These are phyloP conservation scores for Zhuliangozyma blackwelliae DNA, from an alignment of 1,139 yeast genomes.

Conservation along the genomic window DNA sequence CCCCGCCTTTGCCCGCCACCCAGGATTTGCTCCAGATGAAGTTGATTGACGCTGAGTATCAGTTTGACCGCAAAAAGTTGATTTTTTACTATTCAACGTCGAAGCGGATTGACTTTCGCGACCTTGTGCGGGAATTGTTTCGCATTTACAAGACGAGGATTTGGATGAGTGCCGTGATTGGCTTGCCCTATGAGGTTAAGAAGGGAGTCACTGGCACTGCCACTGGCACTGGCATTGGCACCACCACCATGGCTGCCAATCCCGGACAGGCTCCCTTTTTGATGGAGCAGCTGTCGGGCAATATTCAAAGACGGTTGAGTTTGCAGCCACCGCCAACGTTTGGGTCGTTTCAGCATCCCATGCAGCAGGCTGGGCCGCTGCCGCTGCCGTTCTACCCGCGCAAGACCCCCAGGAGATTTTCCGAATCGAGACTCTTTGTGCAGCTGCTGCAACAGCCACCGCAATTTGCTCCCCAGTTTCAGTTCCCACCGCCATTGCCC, in stretches of 20 bases:
- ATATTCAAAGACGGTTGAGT: constrained; percentile 6
- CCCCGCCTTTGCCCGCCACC: constrained; percentile 12
- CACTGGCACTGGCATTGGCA: no score
- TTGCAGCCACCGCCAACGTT: constrained; percentile 7
- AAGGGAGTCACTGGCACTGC: constrained; percentile 8
- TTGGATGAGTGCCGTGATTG: constrained; percentile 89
- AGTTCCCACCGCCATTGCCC: no score
- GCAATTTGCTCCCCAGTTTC: constrained; percentile 2
- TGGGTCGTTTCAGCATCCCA: neutral
- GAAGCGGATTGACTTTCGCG: constrained; percentile 88
- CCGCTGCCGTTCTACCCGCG: no score
- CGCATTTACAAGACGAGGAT: constrained; percentile 92
- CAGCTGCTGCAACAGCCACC: neutral
- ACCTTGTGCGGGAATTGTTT: constrained; percentile 85
- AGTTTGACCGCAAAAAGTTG: constrained; percentile 89
- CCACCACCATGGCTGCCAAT: no score
- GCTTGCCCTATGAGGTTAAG: constrained; percentile 22
- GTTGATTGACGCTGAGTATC: constrained; percentile 81
- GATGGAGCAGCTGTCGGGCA: no score
- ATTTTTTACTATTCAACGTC: constrained; percentile 78
- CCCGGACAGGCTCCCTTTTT: constrained; percentile 1
- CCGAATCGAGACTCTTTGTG: constrained; percentile 4
- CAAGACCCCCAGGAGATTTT: constrained; percentile 8
- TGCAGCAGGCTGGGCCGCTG: no score
- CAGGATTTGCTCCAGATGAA: constrained; percentile 34